Base-by-base conservation (phyloP, 495 filamentous ascomycete species). In the Bryoglossum gracile region DNA sequence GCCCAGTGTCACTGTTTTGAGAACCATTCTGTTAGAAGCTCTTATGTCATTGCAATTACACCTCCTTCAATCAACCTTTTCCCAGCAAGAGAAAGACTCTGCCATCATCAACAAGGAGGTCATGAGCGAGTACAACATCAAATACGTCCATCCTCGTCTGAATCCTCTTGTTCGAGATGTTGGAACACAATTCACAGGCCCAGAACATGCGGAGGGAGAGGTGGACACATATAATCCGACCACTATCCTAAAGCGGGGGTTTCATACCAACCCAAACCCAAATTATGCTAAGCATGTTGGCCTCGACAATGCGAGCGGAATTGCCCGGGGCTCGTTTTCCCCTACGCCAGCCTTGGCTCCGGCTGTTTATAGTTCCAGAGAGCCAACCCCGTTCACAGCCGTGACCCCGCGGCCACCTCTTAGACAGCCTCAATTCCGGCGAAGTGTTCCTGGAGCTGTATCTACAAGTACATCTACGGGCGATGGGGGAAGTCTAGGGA, bases 101-200 rank as follows among this genome's bases (percentile, higher is more conserved):
- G 73, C 80, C 0, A 68, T 97, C 22, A 85, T 97, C 43, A 85
- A 92, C 43, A 89, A 84, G 53, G 87, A 95, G 64, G 90, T 98
- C 5, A 67, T 96, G 68, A 81, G 88, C 61, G 92, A 98, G 67
- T 98, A 98, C 65, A 87, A 98, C 64, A 85, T 80, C 39, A 97
- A 97, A 72, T 95, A 79, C 53, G 92, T 98, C 2, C 87, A 94
- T 61, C 92, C 94, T 8, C 74, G 82, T n/a, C 77, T 94, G 8
- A 84, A 91, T 49, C 82, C 78, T 8, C 73, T 84, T 14, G 82
- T 86, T 57, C 79, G 92, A 52, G 88, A 97, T 61, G 89, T 92
- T 4, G 85, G 77, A 8, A 89, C 81, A 0, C 89, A 96, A 58
- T 77, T 80, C 34, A 24, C 54, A 2, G 62, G 56, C 13, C 34